Evolutionary conservation across 257 asterid species (phyloP).

Genomic region (Solanum infundibuliforme): DNA sequence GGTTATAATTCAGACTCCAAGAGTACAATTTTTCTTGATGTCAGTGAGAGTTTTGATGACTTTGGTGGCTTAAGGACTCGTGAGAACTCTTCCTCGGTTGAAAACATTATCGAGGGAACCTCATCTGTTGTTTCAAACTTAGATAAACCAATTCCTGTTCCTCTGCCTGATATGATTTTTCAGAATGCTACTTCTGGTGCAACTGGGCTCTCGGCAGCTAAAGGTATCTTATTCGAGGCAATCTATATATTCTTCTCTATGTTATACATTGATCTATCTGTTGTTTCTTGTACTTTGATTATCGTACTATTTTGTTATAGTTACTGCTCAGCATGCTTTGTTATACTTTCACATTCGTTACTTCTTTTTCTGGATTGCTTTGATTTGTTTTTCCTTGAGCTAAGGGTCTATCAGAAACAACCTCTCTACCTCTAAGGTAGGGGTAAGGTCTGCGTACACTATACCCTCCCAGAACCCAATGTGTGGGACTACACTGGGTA

Average conservation of each 20-base stretch:
- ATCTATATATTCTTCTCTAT: not conserved
- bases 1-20: conserved; percentile 7
- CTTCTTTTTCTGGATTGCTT: not conserved
- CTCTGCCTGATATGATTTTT: conserved; percentile 7
- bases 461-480: not conserved
- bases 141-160: conserved; percentile 8
- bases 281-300: not conserved
- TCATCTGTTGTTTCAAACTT: not conserved
- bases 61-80: conserved; percentile 12
- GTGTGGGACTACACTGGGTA: not conserved
- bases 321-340: not conserved
- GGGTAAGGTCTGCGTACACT: not conserved
- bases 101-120: conserved; percentile 8
- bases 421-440: not conserved
- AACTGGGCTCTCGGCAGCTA: not conserved
- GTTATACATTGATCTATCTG: not conserved
- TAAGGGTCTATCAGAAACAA: too few relatives aligned
- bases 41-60: conserved; percentile 20
- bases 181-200: conserved; percentile 18
- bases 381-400: not conserved
- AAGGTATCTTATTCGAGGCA: conserved; percentile 8
- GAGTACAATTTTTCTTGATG: conserved; percentile 15
- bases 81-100: conserved; percentile 17
- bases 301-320: not conserved
- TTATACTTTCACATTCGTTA: not conserved